Conservation (phyloP, 1,284 basidiomycete genomes). For the Phaffia rhodozyma region DNA sequence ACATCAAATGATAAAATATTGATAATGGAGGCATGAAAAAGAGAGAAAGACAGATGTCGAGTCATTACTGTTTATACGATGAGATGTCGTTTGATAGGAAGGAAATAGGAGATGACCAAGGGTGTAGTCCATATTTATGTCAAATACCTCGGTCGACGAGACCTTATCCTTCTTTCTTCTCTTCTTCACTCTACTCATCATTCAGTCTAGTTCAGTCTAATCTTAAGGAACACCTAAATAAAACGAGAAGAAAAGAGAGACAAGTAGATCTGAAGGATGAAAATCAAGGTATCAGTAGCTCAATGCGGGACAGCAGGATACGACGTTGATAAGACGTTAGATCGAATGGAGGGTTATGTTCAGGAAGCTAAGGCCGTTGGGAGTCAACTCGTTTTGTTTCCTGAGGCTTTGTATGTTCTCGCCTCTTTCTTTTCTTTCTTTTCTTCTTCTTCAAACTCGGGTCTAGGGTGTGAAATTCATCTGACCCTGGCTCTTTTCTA, state of each 20-base stretch:
- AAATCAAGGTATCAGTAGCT: conserved; percentile 20
- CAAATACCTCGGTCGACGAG: no score
- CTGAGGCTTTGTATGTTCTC: conserved; percentile 22
- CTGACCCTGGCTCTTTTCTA: neutral
- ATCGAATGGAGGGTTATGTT: conserved; percentile 21
- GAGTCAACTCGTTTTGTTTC: conserved; percentile 22
- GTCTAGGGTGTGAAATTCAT: neutral
- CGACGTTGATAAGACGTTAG: conserved; percentile 20
- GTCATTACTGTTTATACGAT: no score
- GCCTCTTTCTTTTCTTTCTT: neutral
- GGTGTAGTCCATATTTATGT: no score
- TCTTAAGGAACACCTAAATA: neutral
- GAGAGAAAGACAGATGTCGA: no score
- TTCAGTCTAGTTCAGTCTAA: no score
- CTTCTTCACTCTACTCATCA: no score
- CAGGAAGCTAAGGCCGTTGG: conserved; percentile 19
- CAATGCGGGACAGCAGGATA: conserved; percentile 20
- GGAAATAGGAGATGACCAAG: no score
- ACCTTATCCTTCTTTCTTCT: no score
- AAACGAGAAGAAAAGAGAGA: no score
- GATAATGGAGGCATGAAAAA: no score
- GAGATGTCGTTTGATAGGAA: no score
- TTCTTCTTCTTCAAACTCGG: neutral
- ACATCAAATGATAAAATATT: no score
- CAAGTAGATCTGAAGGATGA: neutral